Base-by-base conservation (phyloP, 345 rosid genomes). In the Eucalyptus tenuipes region DNA sequence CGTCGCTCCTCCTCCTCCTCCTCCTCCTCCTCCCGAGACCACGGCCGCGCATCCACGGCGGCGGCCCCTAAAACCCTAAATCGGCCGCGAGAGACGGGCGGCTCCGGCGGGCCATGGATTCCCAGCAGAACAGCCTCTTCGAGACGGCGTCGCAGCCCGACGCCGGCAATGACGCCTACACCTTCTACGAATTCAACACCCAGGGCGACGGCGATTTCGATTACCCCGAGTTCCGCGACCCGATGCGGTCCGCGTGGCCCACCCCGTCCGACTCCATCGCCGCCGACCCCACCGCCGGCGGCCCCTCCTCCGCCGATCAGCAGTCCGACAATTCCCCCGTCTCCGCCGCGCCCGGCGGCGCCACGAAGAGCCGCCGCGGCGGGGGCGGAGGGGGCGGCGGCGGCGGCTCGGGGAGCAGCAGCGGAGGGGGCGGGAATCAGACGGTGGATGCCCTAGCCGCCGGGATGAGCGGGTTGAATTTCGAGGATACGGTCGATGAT, bases 101-200 rank as follows among this genome's bases (percentile, higher is more conserved):
- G 84, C 47, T 55, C 61, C 29, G 29, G 57, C 25, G 25, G 57
- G 29, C 29, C 29, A 98, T 98, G 99, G 99, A 96, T 93, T 91
- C 98, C 44, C 96, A 95, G 87, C 93, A 93, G 85, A 95, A 86
- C 90, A 94, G 92, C 90, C 96, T 96, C 85, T 97, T 92, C 89
- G 99, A 98, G 16, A 95, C 99, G 85, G 96, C 98, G 71, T 98
- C 99, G 89, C 99, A 98, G 92, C 99, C 99, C 37, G 99, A 96
- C 91, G 88, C 98, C 20, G 96, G 90, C 33, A 88, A 93, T 85
- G 99, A 97, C 91, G 99, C 99, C 16, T 98, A 98, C 91, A 95
- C 96, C 66, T 98, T 98, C 89, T 94, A 96, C 89, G 99, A 98
- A 93, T 97, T 98, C 94, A 96, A 96, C 93, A 95, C 99, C 59